These are phyloP conservation scores for Pilaira anomala DNA, from an alignment of 192 early-diverging fungal genomes.

Conservation along the genomic window DNA sequence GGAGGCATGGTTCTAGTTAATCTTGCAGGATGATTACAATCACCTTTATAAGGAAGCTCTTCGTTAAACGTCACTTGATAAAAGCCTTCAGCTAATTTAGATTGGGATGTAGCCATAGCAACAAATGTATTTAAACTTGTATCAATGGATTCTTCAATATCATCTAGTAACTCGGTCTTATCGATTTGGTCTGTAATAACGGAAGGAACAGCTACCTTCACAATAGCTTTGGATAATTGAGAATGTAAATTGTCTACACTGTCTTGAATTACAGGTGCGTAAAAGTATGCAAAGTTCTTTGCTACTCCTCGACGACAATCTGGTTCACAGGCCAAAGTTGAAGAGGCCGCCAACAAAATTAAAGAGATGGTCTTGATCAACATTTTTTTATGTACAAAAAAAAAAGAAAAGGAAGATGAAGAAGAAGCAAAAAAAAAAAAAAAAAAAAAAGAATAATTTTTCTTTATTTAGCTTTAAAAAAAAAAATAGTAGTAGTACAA, in stretches of 20 bases:
- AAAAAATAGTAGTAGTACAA: constrained; percentile 9
- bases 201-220: constrained; percentile 24
- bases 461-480: too few relatives aligned
- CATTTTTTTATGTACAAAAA: constrained; percentile 4
- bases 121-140: constrained; percentile 23
- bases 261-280: constrained; percentile 36
- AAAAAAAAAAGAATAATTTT: constrained; percentile 3
- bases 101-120: constrained; percentile 17
- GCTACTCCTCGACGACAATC: constrained; percentile 51
- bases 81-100: constrained; percentile 37
- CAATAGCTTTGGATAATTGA: constrained; percentile 25
- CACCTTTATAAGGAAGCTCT: constrained; percentile 52
- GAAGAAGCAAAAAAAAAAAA: constrained; percentile 11
- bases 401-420: constrained; percentile 7
- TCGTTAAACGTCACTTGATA: constrained; percentile 45
- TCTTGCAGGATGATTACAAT: constrained; percentile 50
- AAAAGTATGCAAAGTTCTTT: constrained; percentile 42
- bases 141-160: constrained; percentile 20
- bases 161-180: constrained; percentile 9
- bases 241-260: constrained; percentile 22
- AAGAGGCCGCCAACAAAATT: constrained; percentile 7
- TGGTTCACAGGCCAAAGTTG: constrained; percentile 43
- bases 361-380: constrained; percentile 5
- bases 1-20: constrained; percentile 46
- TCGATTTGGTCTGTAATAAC: constrained; percentile 23